These are phyloP conservation scores for Raphanus hybrid DNA, from an alignment of 441 rosid species.

Conservation along the genomic window DNA sequence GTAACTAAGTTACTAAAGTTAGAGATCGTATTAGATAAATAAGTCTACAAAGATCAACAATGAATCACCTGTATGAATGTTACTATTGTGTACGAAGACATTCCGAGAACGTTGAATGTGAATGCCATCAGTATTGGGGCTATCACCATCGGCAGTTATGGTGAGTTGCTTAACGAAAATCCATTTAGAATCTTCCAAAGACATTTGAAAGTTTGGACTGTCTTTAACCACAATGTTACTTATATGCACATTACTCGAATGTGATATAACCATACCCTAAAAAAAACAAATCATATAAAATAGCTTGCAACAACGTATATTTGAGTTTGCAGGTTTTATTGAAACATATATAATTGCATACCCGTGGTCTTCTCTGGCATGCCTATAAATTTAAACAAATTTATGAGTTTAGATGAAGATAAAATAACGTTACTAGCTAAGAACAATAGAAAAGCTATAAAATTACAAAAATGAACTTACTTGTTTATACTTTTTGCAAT, in stretches of 20 bases:
- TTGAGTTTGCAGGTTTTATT: neutral
- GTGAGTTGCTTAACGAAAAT: conserved; percentile 40
- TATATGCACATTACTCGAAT: conserved; percentile 45
- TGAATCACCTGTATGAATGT: conserved; percentile 30
- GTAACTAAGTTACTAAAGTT: neutral
- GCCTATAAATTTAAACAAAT: conserved; percentile 19
- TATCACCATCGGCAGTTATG: conserved; percentile 42
- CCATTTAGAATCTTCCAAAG: conserved; percentile 36
- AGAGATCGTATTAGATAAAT: neutral
- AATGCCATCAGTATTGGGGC: conserved; percentile 49
- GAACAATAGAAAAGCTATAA: neutral
- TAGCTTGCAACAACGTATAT: neutral
- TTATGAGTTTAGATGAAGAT: conserved; percentile 3
- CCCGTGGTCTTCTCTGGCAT: conserved; percentile 44
- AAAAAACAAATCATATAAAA: neutral
- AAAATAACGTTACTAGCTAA: neutral
- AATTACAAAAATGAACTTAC: conserved; percentile 21
- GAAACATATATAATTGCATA: conserved; percentile 3
- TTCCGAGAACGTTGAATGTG: conserved; percentile 42
- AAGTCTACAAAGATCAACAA: neutral
- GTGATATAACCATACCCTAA: conserved; percentile 44
- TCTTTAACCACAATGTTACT: conserved; percentile 40
- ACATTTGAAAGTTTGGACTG: conserved; percentile 56
- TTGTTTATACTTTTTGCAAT: conserved; percentile 26
- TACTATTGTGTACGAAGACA: conserved; percentile 21